Evolutionary conservation across 495 filamentous ascomycete species (phyloP).

Genomic region (Penicillium subrubescens): DNA sequence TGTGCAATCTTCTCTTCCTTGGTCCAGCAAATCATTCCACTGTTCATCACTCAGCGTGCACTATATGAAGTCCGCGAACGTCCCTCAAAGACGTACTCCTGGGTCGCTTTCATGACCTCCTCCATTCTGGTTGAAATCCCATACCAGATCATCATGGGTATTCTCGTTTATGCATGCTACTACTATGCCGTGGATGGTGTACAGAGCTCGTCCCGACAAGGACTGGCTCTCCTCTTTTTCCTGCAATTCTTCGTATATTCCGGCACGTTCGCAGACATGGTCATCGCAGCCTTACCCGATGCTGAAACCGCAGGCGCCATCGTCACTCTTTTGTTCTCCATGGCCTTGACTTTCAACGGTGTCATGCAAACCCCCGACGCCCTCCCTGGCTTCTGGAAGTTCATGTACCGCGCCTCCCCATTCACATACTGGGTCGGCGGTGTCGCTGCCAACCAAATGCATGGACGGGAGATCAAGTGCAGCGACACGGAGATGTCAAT

Average conservation of each 20-base stretch:
- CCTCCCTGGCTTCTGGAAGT: slow-evolving; percentile 71
- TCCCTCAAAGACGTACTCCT: slow-evolving; percentile 67
- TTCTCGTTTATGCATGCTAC: slow-evolving; percentile 40
- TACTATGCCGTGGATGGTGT: slow-evolving; percentile 1
- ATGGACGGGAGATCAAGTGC: slow-evolving; percentile 38
- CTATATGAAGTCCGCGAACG: slow-evolving; percentile 71
- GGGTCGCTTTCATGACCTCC: slow-evolving; percentile 68
- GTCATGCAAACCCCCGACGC: slow-evolving; percentile 59
- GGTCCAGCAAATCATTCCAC: slow-evolving; percentile 63
- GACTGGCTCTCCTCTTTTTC: neutral
- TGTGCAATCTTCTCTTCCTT: slow-evolving; percentile 56
- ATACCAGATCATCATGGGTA: slow-evolving; percentile 45
- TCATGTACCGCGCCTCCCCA: slow-evolving; percentile 53
- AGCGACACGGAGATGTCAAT: slow-evolving; percentile 50
- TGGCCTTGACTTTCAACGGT: slow-evolving; percentile 56
- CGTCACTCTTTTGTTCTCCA: slow-evolving; percentile 36
- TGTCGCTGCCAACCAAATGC: slow-evolving; percentile 44
- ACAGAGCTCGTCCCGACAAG: neutral
- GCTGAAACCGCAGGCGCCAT: slow-evolving; percentile 47
- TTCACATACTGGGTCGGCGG: slow-evolving; percentile 54
- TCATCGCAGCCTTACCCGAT: slow-evolving; percentile 2
- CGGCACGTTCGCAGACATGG: slow-evolving; percentile 7
- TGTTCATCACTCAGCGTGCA: slow-evolving; percentile 62
- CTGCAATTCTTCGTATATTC: slow-evolving; percentile 4
- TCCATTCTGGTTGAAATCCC: slow-evolving; percentile 60